Conservation (phyloP, 2,329 filamentous ascomycete genomes). For the Rhytidhysteron rufulum region DNA sequence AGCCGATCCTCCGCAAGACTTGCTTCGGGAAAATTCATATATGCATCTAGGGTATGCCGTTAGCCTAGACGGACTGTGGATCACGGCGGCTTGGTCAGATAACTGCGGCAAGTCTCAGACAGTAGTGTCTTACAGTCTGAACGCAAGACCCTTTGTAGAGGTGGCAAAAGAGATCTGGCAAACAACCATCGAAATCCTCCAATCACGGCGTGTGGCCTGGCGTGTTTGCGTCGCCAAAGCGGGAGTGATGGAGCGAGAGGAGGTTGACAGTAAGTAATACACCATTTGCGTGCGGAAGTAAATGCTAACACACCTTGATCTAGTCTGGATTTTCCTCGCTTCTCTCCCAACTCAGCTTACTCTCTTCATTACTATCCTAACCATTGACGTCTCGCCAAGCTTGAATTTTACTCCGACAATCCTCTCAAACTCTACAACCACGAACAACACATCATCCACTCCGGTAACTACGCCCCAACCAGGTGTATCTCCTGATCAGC, state of each 20-base stretch:
- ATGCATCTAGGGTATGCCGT: constrained; percentile 77
- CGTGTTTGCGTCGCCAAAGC: constrained; percentile 71
- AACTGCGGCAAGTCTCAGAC: constrained; percentile 70
- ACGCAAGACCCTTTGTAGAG: constrained; percentile 59
- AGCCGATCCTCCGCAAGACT: constrained; percentile 63
- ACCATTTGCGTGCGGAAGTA: constrained; percentile 36
- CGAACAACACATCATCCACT: constrained; percentile 14
- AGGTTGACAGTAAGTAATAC: constrained; percentile 49
- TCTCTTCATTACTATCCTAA: constrained; percentile 52
- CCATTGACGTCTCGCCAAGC: constrained; percentile 62
- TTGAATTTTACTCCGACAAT: constrained; percentile 57
- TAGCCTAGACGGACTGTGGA: constrained; percentile 72
- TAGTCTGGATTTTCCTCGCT: constrained; percentile 32
- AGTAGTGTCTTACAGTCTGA: constrained; percentile 68
- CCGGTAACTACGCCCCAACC: constrained; percentile 37
- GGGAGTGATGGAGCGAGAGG: constrained; percentile 63
- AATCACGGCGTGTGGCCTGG: constrained; percentile 69
- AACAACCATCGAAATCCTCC: constrained; percentile 70
- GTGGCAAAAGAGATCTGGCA: constrained; percentile 75
- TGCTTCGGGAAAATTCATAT: constrained; percentile 74
- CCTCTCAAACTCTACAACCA: constrained; percentile 14
- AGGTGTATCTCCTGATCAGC: constrained; percentile 30
- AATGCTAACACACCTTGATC: constrained; percentile 44
- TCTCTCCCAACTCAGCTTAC: constrained; percentile 33
- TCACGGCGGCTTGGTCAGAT: constrained; percentile 78